These are phyloP conservation scores for Acanthamoeba healyi DNA, from an alignment of 208 protist species.

Conservation along the genomic window DNA sequence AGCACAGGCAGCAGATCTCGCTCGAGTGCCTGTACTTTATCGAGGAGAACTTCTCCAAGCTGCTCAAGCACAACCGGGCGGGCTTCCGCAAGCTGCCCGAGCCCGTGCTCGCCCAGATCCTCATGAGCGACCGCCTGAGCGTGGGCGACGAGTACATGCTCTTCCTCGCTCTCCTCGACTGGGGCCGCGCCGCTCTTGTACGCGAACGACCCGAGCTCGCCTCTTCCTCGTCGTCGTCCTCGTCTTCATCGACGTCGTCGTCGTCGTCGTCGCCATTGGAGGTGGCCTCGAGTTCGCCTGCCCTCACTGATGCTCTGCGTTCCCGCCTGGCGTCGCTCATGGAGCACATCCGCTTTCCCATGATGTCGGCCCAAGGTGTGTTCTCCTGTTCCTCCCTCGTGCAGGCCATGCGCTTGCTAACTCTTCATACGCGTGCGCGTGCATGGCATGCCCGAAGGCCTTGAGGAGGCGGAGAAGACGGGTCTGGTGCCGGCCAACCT, in stretches of 20 bases:
- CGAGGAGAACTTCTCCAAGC: slow-evolving; percentile 41
- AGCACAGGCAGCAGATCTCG: slow-evolving; percentile 61
- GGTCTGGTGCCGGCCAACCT: not conserved
- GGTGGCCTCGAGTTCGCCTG: not conserved
- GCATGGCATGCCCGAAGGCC: not conserved
- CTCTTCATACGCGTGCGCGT: not conserved
- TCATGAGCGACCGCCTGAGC: slow-evolving; percentile 10
- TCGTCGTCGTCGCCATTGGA: not conserved
- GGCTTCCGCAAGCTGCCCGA: slow-evolving; percentile 47
- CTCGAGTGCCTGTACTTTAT: slow-evolving; percentile 62
- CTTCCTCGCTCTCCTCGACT: slow-evolving; percentile 55
- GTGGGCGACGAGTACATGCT: slow-evolving; percentile 53
- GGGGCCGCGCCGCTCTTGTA: not conserved
- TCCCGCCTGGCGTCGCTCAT: not conserved
- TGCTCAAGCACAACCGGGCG: slow-evolving; percentile 35
- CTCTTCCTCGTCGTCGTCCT: not conserved
- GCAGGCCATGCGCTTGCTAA: not conserved
- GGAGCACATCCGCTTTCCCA: slow-evolving; percentile 4
- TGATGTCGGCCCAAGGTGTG: slow-evolving; percentile 9
- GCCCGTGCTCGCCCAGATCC: slow-evolving; percentile 19
- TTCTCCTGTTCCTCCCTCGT: too few species aligned
- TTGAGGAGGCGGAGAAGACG: slow-evolving; percentile 24
- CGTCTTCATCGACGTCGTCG: not conserved
- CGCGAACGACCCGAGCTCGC: slow-evolving; percentile 18
- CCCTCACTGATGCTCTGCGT: not conserved